Evolutionary conservation across 2,329 filamentous ascomycete genomes (phyloP).

Genomic region (Phialophora verrucosa): DNA sequence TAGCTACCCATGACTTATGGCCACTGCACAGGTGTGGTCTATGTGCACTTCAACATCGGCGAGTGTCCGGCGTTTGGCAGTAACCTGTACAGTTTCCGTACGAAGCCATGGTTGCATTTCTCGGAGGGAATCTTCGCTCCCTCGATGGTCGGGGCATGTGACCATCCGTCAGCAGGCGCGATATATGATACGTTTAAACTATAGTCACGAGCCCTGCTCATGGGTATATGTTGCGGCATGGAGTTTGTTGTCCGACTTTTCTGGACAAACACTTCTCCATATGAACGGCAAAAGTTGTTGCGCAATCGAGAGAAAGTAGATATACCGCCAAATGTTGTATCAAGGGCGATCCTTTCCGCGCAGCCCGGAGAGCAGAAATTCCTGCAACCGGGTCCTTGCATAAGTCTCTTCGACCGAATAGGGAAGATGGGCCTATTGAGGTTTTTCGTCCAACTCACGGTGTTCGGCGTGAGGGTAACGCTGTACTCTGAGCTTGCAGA

Average conservation of each 20-base stretch:
- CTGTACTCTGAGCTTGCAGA: not conserved
- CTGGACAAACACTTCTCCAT: not conserved
- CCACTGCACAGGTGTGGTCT: not conserved
- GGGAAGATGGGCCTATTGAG: not conserved
- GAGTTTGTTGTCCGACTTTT: not conserved
- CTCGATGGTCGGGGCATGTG: too few relatives aligned
- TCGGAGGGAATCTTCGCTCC: not conserved
- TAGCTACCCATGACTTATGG: slow-evolving; percentile 2
- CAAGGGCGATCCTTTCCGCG: not conserved
- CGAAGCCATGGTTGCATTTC: not conserved
- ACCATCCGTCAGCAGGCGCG: not conserved
- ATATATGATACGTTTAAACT: not conserved
- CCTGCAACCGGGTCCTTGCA: not conserved
- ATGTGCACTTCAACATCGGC: not conserved
- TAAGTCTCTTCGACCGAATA: not conserved
- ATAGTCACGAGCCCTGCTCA: not conserved
- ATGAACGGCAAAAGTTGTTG: not conserved
- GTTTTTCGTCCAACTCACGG: not conserved
- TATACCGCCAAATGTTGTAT: not conserved
- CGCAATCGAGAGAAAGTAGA: not conserved
- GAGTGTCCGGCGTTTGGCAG: not conserved
- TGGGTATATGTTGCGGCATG: not conserved
- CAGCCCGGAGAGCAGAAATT: not conserved
- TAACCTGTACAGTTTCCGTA: not conserved
- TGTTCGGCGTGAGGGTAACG: slow-evolving; percentile 1